Evolutionary conservation across 73 alveolate genomes (phyloP), one percentile per base, ranked within the genome.

Genomic region (Paramecium sexaurelia): DNA sequence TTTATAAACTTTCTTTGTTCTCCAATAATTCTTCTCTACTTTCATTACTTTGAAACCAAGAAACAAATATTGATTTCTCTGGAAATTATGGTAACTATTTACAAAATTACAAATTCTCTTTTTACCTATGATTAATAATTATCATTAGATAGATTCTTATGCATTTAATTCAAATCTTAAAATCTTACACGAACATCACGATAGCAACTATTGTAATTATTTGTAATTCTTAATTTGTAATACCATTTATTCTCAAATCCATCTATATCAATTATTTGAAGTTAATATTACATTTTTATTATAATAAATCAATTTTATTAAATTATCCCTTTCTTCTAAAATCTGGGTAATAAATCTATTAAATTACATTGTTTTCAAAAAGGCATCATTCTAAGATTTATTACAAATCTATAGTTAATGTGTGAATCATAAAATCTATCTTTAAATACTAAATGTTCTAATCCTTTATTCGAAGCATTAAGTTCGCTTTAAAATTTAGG

Each of bases 31-130:
- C 86, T 17, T 71, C 66, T 36, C 56, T 32, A n/a, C 39, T 35
- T 0, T 71, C 86, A 15, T 36, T 36, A 37, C 37, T 35, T 36
- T 32, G 17, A 37, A 71, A 71, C 86, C 86, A 71, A 13, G 66
- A 71, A 71, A 13, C 9, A 4, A 32, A 71, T 35, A 71, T 5
- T 71, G 86, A 71, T 71, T 71, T 71, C 56, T 71, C 86, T 4
- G 86, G 86, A 37, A 71, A 71, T 29, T 29, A 36, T 71, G 86
- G 86, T 11, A 71, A 71, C 86, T 71, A 33, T n/a, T 15, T 33
- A 71, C 19, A 29, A 71, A 33, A 33, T 15, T 32, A 15, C 20
- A n/a, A 15, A 51, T 1, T 51, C 67, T 51, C 67, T n/a, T 51
- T n/a, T 35, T 33, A 71, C 86, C 11, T 71, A n/a, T 51, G 67